phyloP scores from a whole-genome alignment of 192 early-diverging fungal genomes.

The Backusella circina region DNA sequence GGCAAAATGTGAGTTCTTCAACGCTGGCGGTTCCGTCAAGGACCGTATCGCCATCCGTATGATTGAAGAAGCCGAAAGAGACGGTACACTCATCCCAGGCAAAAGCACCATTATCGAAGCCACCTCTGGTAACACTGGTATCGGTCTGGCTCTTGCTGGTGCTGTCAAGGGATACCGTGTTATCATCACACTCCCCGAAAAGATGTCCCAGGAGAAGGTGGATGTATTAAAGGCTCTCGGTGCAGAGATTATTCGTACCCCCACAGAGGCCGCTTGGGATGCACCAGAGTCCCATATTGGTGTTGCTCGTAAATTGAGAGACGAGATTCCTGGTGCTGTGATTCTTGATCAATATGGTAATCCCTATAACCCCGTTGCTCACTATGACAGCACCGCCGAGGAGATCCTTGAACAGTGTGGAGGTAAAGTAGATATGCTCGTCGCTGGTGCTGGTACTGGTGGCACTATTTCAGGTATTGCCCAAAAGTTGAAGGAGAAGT shows the following conservation, averaged over 20 bases:
- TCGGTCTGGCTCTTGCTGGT: constrained; percentile 93
- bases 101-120: constrained; percentile 95
- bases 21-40: constrained; percentile 98
- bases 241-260: constrained; percentile 97
- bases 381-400: constrained; percentile 90
- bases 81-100: constrained; percentile 88
- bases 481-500: constrained; percentile 92
- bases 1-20: constrained; percentile 99
- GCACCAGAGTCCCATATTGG: constrained; percentile 98
- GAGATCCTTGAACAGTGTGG: constrained; percentile 78
- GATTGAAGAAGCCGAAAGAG: constrained; percentile 92
- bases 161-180: constrained; percentile 98
- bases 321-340: constrained; percentile 93
- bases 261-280: constrained; percentile 99
- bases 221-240: constrained; percentile 97
- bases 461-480: constrained; percentile 98
- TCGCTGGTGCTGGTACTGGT: constrained; percentile 94
- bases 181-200: constrained; percentile 99
- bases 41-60: constrained; percentile 96
- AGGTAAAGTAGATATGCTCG: constrained; percentile 94
- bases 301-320: constrained; percentile 91
- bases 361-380: constrained; percentile 96
- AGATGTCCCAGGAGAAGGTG: constrained; percentile 99
- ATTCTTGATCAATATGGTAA: constrained; percentile 98
- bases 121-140: constrained; percentile 99